Base-by-base conservation (phyloP, 2,329 filamentous ascomycete genomes). In the Coleophoma cylindrospora region DNA sequence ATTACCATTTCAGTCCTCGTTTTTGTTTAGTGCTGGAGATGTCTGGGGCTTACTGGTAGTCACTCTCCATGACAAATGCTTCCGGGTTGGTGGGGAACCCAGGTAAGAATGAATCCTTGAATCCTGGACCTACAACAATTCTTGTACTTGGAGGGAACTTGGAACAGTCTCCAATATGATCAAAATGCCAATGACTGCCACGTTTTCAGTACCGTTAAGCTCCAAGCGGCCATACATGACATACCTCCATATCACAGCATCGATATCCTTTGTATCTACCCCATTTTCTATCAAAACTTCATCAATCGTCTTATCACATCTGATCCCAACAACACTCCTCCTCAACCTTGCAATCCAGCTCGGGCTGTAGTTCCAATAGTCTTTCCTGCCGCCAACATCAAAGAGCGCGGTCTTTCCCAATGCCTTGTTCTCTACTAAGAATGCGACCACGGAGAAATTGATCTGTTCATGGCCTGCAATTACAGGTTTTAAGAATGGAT, bases 41-140 rank as follows among this genome's bases (percentile, higher is more conserved):
- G 27, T 3, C 27, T 10, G 27, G 27, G 9, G 44, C 50, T 38
- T 47, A 56, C 49, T 48, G 52, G 46, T 70, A 66, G 49, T 73
- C 68, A 13, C 56, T 65, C 37, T 70, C 67, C 3, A 62, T 57
- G 0, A 73, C 57, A 0, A 59, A 58, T 1, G 65, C 66, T 0
- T 70, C 56, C 2, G 63, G 59, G 19, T 70, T 66, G 2, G 57
- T 50, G 0, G 77, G 78, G 45, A 68, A 76, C 1, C 73, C 76
- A 0, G 77, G 77, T 3, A 73, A 57, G 56, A 74, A 70, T 0
- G 61, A 61, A 2, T 68, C 52, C 44, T 70, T 74, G 60, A 80
- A 75, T 0, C 77, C 77, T 0, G 77, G 72, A 0, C 79, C 79
- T 3, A 80, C 76, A 33, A 81, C 56, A 0, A 82, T 56, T 9